Conservation (phyloP, 2,329 filamentous ascomycete genomes). For the Chrysoporthe austroafricana region DNA sequence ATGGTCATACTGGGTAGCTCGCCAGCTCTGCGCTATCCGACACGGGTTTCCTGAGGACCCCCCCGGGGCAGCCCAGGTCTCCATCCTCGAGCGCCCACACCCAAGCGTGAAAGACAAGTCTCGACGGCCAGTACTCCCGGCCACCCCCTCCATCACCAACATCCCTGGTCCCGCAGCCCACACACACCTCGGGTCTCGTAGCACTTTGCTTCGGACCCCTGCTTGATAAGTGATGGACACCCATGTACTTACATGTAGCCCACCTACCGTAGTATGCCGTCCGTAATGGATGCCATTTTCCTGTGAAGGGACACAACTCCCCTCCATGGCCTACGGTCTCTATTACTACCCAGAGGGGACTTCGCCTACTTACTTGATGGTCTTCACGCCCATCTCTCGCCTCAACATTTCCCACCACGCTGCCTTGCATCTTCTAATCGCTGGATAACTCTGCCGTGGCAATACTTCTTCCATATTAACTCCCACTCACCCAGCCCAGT, state of each 20-base stretch:
- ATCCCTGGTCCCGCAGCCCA: conserved; percentile 26
- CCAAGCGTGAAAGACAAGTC: conserved; percentile 19
- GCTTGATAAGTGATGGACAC: conserved; percentile 26
- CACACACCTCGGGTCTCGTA: conserved; percentile 30
- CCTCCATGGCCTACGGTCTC: conserved; percentile 14
- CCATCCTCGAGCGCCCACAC: conserved; percentile 22
- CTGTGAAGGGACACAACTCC: conserved; percentile 13
- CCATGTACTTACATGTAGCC: conserved; percentile 27
- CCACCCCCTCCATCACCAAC: conserved; percentile 26
- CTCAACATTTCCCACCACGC: conserved; percentile 39
- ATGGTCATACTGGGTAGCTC: neutral
- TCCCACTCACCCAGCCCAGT: conserved; percentile 48
- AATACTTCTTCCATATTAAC: conserved; percentile 46
- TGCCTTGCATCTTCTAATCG: conserved; percentile 41
- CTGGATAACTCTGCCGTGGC: conserved; percentile 27
- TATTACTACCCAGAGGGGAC: conserved; percentile 19
- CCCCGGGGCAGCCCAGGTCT: conserved; percentile 10
- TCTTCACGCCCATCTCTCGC: conserved; percentile 28
- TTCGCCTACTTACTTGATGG: conserved; percentile 25
- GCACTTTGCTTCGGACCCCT: conserved; percentile 28
- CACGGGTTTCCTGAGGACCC: conserved; percentile 2
- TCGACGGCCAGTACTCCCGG: conserved; percentile 15
- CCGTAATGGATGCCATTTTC: conserved; percentile 19
- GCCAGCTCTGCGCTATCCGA: conserved; percentile 9
- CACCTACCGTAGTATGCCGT: conserved; percentile 11